Evolutionary conservation across 768 basidiomycete species (phyloP).

Genomic region (Hydnomerulius pinastri): DNA sequence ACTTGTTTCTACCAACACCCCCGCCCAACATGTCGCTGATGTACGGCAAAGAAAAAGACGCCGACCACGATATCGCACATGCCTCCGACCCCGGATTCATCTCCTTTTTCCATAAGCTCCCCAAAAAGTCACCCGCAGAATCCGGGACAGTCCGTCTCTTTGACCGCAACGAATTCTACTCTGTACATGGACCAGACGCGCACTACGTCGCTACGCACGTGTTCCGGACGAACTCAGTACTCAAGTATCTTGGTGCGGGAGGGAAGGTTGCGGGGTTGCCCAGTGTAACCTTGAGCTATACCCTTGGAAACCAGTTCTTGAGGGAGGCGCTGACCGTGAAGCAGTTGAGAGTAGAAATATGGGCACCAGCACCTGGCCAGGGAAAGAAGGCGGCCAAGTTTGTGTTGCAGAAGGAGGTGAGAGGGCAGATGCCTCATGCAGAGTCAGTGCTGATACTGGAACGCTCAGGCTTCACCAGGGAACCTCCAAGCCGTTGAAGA

Average conservation of each 20-base stretch:
- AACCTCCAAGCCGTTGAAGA: conserved; percentile 78
- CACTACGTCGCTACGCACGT: conserved; percentile 82
- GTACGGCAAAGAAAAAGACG: conserved; percentile 67
- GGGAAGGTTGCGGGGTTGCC: conserved; percentile 64
- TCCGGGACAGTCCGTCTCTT: conserved; percentile 88
- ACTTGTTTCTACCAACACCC: neutral
- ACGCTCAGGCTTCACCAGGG: conserved; percentile 67
- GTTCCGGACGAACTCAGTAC: conserved; percentile 86
- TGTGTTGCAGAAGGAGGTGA: conserved; percentile 76
- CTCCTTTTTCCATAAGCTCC: conserved; percentile 63
- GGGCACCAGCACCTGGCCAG: conserved; percentile 70
- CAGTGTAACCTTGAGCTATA: conserved; percentile 73
- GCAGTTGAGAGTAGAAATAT: conserved; percentile 93
- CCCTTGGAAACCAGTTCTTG: conserved; percentile 78
- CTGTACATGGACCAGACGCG: conserved; percentile 88
- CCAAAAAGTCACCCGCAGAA: conserved; percentile 63
- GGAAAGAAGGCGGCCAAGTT: conserved; percentile 79
- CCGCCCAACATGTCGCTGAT: conserved; percentile 50
- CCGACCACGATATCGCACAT: conserved; percentile 52
- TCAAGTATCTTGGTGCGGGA: conserved; percentile 83
- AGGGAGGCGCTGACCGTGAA: conserved; percentile 87
- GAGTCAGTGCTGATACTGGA: conserved; percentile 20
- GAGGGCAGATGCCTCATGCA: conserved; percentile 11
- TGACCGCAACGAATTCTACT: conserved; percentile 80
- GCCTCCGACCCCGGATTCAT: conserved; percentile 79